Percentiles rank a stretch among this genome's conserved stretches.
Conservation (phyloP, 2,329 filamentous ascomycete species). For the Fusarium nurragi region DNA sequence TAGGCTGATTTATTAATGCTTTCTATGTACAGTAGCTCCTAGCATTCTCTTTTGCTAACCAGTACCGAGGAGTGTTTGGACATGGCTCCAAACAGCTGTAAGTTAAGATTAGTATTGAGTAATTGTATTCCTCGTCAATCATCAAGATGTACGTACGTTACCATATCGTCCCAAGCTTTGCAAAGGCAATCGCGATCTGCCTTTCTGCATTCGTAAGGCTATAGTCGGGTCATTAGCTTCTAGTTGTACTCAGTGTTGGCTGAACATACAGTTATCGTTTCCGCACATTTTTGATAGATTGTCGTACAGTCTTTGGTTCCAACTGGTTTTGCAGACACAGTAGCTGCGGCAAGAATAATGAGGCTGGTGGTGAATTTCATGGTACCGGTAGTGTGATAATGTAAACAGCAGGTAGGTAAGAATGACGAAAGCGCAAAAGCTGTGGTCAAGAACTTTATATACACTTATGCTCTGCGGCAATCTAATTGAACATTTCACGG, state of each 20-base stretch:
- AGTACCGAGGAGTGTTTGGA: neutral
- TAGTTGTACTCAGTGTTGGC: rapidly evolving
- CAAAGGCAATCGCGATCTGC: constrained; percentile 6
- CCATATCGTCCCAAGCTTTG: constrained; percentile 7
- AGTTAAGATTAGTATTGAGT: rapidly evolving
- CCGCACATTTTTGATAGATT: constrained; percentile 10
- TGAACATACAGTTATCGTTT: constrained; percentile 5
- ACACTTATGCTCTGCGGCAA: neutral
- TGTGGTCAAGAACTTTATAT: neutral
- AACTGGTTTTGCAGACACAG: neutral
- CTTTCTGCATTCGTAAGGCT: constrained; percentile 10
- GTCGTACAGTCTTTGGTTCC: neutral
- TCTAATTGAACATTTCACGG: neutral
- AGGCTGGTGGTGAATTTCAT: constrained; percentile 8
- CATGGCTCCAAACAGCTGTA: constrained; percentile 1
- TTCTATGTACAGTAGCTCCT: constrained; percentile 5
- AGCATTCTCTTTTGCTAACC: constrained; percentile 14
- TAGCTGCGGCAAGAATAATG: neutral
- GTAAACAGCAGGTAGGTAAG: neutral
- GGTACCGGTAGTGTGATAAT: rapidly evolving
- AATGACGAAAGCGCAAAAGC: neutral
- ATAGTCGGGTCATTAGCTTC: neutral
- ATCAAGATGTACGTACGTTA: neutral
- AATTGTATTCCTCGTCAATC: rapidly evolving
- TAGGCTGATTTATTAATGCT: neutral